phyloP scores from a whole-genome alignment of 1,139 yeast genomes.

The Hemisphaericaspora subhashii region DNA sequence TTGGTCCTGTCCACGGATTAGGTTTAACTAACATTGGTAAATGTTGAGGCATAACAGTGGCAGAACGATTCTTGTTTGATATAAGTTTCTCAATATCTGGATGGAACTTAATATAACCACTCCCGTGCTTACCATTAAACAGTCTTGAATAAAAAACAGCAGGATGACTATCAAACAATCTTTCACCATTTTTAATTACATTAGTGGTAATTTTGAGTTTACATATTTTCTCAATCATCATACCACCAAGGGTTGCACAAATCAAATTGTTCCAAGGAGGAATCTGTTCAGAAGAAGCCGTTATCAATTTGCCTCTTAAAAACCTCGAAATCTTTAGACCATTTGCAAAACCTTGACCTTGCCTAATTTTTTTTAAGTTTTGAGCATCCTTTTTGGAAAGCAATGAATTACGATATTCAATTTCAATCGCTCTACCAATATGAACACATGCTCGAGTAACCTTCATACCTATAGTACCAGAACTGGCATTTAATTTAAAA shows the following conservation, averaged over 20 bases:
- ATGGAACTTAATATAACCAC: slow-evolving; percentile 84
- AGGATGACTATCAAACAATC: slow-evolving; percentile 73
- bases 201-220: slow-evolving; percentile 81
- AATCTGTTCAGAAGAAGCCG: slow-evolving; percentile 15
- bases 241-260: slow-evolving; percentile 81
- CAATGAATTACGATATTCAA: slow-evolving; percentile 74
- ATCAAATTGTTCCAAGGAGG: slow-evolving; percentile 52
- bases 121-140: slow-evolving; percentile 75
- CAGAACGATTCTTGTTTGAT: slow-evolving; percentile 64
- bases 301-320: slow-evolving; percentile 15
- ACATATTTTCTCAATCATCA: slow-evolving; percentile 68
- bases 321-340: too few species aligned
- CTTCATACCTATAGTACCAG: slow-evolving; percentile 77
- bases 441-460: slow-evolving; percentile 79
- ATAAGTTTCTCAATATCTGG: slow-evolving; percentile 63
- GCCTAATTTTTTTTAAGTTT: too few species aligned
- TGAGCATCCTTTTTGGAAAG: slow-evolving; percentile 59
- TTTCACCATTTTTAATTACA: slow-evolving; percentile 76
- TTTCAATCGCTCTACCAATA: slow-evolving; percentile 82
- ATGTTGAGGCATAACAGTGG: slow-evolving; percentile 80
- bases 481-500: slow-evolving; percentile 69
- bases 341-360: too few species aligned
- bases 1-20: slow-evolving; percentile 78
- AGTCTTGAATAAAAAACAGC: slow-evolving; percentile 91
- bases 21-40: slow-evolving; percentile 94